Evolutionary conservation across 208 protist species (phyloP), one percentile per base, ranked within the genome.

Genomic region (Strigomonas culicis): DNA sequence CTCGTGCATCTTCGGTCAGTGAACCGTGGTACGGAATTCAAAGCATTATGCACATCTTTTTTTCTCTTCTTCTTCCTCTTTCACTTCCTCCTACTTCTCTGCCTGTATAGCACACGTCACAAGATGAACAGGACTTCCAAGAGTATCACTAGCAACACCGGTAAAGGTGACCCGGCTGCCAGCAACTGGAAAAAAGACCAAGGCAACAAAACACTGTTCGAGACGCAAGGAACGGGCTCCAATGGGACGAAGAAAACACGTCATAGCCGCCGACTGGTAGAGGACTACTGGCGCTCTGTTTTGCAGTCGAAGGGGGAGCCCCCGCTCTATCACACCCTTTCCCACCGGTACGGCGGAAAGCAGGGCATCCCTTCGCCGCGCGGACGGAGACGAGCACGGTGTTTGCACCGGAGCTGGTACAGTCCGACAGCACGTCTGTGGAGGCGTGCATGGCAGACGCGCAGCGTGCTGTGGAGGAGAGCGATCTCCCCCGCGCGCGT

Each of bases 201-300:
- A 10, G 2, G 25, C 27, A 28, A 47, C 10, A 17, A 68, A 15
- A 59, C 56, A 39, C 41, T 22, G 27, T 0, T 43, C 58, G 13
- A 39, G 34, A 39, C 34, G 34, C 34, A 41, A 34, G 25, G 43
- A 31, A 0, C 36, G 60, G 4, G 34, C 59, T n/a, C 34, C 10
- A 39, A 10, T 10, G 10, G 7, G 7, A 39, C 10, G 34, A 39
- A 39, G 34, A 39, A 39, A 39, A 39, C 34, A 39, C 34, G 34
- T 39, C 43, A 66, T 31, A 74, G 73, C 24, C 69, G 81, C 15
- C 58, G 66, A 21, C 76, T 93, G 0, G 81, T 95, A 19, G 84
- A 95, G 65, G 85, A 92, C 31, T 93, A 93, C 64, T 84, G 80
- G 74, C 70, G 73, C 8, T 86, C 76, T 13, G 80, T 93, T 4